These are phyloP conservation scores for Scenedesmus sp. DNA, from an alignment of 163 green algal genomes.

Conservation along the genomic window DNA sequence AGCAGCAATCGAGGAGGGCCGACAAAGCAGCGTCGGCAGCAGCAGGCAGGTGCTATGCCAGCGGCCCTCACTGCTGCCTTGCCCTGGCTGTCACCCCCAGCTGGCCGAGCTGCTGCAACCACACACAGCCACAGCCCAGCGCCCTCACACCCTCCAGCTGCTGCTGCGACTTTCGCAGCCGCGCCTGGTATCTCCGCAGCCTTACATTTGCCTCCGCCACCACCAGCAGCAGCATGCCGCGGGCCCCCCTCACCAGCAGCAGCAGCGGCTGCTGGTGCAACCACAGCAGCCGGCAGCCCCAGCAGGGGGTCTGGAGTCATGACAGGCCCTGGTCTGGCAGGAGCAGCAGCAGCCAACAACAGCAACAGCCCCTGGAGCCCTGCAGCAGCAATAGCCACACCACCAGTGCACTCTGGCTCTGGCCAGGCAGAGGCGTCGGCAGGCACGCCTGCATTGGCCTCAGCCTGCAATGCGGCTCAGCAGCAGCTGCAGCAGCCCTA, in stretches of 20 bases:
- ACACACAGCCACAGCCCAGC: too few relatives aligned
- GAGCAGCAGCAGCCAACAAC: neutral
- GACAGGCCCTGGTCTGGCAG: neutral
- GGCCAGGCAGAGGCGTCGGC: neutral
- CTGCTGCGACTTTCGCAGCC: too few relatives aligned
- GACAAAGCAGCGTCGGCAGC: neutral
- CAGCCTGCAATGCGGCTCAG: neutral
- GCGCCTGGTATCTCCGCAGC: too few relatives aligned
- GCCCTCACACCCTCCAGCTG: neutral
- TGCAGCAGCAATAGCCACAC: neutral
- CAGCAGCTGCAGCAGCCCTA: neutral
- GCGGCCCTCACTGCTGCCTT: neutral
- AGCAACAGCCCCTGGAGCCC: too few relatives aligned
- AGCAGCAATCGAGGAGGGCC: too few relatives aligned
- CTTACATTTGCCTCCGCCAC: neutral
- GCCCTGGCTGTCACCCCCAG: neutral
- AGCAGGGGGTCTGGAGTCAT: neutral
- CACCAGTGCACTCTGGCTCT: too few relatives aligned
- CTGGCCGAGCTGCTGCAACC: too few relatives aligned
- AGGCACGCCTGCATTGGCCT: neutral
- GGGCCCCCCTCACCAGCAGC: neutral
- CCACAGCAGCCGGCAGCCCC: neutral
- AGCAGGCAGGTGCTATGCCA: neutral
- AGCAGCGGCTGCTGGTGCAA: neutral
- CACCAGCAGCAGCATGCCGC: neutral